Evolutionary conservation across 1,139 yeast species (phyloP), one percentile per base, ranked within the genome.

Genomic region (Magnusiomyces starmeri): DNA sequence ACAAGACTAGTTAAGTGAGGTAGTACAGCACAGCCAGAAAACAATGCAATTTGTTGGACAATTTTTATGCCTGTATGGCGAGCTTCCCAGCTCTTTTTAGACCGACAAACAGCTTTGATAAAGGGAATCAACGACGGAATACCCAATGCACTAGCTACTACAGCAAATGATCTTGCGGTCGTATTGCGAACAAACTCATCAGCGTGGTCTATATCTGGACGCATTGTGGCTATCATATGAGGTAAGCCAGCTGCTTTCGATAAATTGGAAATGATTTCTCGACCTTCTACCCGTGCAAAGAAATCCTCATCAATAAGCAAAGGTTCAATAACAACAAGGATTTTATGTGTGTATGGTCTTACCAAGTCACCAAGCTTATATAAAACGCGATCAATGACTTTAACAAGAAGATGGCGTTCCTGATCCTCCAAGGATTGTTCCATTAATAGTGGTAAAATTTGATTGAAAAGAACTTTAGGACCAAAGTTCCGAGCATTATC

Each of bases 21-120:
- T 41, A 90, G 68, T 0, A 89, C 76, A 1, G 90, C 88, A 24
- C 83, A 77, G 0, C 96, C 96, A 59, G 82, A 68, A 26, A 83
- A 64, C 1, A 79, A 67, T 14, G 95, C 83, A 41, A 88, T 75
- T 61, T 87, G 95, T 62, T 86, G 95, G 20, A 89, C 75, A 18
- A 82, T 79, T 60, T 81, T 84, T 18, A 83, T 77, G 55, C 97
- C 97, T 0, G 96, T 87, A 59, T 87, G 95, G 48, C 95, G 79
- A 0, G 95, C 90, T 60, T 80, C 80, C 94, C 95, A 85, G 52
- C 82, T 80, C 63, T 83, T 85, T 61, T 81, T 83, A 0, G 96
- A 85, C 51, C 76, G 76, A 52, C 94, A 82, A 1, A 88, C 94
- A 0, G 97, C 96, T 55, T 76, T 79, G 35, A 92, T 66, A 64